Evolutionary conservation across 352 stramenopile species (phyloP).

Genomic region (Lagenidium sp.): DNA sequence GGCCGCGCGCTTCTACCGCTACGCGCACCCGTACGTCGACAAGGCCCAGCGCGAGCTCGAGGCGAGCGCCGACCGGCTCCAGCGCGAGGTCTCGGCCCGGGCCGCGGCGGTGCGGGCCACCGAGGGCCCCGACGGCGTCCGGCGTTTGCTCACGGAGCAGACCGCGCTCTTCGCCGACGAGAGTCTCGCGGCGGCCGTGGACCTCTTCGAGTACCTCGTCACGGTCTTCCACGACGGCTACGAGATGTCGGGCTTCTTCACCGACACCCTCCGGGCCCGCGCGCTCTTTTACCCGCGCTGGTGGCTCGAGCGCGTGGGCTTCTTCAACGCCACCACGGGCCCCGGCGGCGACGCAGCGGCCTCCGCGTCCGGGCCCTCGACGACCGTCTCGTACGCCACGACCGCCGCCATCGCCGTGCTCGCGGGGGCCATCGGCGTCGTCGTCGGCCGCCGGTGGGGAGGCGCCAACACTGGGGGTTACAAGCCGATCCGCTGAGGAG

Average conservation of each 20-base stretch:
- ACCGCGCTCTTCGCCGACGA: slow-evolving; percentile 36
- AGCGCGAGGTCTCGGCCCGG: slow-evolving; percentile 24
- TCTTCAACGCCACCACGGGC: slow-evolving; percentile 33
- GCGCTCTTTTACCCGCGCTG: slow-evolving; percentile 79
- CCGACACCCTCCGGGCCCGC: slow-evolving; percentile 25
- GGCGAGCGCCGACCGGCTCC: slow-evolving; percentile 22
- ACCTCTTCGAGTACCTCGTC: slow-evolving; percentile 62
- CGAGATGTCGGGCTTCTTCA: slow-evolving; percentile 45
- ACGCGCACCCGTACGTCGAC: slow-evolving; percentile 46
- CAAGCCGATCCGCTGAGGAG: background rate
- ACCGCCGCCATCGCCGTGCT: slow-evolving; percentile 8
- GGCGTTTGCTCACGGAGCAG: slow-evolving; percentile 47
- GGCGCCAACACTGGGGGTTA: background rate
- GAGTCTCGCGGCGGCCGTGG: slow-evolving; percentile 36
- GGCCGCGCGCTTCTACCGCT: slow-evolving; percentile 65
- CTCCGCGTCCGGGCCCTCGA: background rate
- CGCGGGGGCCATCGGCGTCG: slow-evolving; percentile 6
- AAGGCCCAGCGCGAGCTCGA: slow-evolving; percentile 53
- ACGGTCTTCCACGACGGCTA: slow-evolving; percentile 83
- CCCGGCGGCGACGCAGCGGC: slow-evolving; percentile 3
- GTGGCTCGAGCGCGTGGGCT: slow-evolving; percentile 75
- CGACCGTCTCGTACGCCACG: slow-evolving; percentile 4
- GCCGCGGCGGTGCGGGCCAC: slow-evolving; percentile 24
- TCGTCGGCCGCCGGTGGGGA: slow-evolving; percentile 5
- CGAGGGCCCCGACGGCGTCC: slow-evolving; percentile 32